phyloP scores from a whole-genome alignment of 768 basidiomycete genomes.

The Leccinum rimulosum region DNA sequence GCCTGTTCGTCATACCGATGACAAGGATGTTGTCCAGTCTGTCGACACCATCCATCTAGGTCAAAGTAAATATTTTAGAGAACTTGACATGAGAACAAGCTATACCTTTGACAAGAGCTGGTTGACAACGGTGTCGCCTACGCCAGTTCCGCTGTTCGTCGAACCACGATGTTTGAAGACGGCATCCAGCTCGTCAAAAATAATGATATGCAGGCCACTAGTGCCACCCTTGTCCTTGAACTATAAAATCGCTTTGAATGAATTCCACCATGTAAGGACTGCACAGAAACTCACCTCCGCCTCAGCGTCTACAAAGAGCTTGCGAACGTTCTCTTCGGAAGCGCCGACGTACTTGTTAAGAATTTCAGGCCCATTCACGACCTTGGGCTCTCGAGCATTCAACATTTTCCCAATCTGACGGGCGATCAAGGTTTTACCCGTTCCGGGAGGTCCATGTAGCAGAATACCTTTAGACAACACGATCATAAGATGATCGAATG shows the following conservation, averaged over 20 bases:
- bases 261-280: background rate
- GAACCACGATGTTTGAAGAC: constrained; percentile 99
- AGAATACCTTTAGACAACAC: constrained; percentile 65
- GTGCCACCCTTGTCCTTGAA: constrained; percentile 98
- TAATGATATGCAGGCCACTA: constrained; percentile 97
- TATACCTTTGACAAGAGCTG: constrained; percentile 92
- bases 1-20: constrained; percentile 98
- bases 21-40: constrained; percentile 98
- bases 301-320: constrained; percentile 97
- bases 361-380: constrained; percentile 98
- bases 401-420: constrained; percentile 99
- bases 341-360: constrained; percentile 97
- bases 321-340: constrained; percentile 96
- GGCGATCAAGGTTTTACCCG: constrained; percentile 97
- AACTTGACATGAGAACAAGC: background rate
- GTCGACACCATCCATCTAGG: constrained; percentile 98
- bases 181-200: constrained; percentile 98
- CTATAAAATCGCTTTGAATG: constrained; percentile 37
- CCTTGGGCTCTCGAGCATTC: constrained; percentile 95
- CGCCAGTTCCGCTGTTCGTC: constrained; percentile 87
- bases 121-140: constrained; percentile 98
- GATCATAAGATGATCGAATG: background rate
- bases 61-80: constrained; percentile 10
- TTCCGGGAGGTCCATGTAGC: constrained; percentile 94
- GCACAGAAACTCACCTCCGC: constrained; percentile 65